Evolutionary conservation across 495 filamentous ascomycete genomes (phyloP).

Genomic region (Pseudomonodictys pantanalensis): DNA sequence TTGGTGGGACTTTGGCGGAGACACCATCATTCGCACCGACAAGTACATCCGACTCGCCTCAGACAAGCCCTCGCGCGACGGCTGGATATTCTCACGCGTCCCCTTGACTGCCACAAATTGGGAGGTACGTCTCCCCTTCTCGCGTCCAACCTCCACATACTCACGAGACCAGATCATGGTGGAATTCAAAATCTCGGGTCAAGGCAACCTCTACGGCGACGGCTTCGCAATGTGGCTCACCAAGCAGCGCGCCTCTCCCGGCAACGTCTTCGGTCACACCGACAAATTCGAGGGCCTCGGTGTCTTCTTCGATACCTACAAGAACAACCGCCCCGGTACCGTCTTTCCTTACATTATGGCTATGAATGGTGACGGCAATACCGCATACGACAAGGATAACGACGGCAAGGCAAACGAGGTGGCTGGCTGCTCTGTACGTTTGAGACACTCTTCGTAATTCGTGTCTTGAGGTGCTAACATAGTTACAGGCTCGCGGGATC

Average conservation of each 20-base stretch:
- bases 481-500: conserved; percentile 73
- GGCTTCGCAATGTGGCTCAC: conserved; percentile 99
- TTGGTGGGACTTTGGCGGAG: conserved; percentile 99
- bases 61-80: conserved; percentile 82
- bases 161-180: conserved; percentile 68
- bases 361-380: conserved; percentile 91
- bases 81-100: conserved; percentile 90
- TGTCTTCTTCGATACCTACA: conserved; percentile 98
- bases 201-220: conserved; percentile 87
- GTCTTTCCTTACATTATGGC: conserved; percentile 99
- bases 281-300: conserved; percentile 95
- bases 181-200: conserved; percentile 85
- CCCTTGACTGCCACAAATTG: conserved; percentile 98
- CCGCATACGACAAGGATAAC: conserved; percentile 85
- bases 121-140: conserved; percentile 60
- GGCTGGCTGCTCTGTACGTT: conserved; percentile 79
- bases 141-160: background rate
- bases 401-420: conserved; percentile 93
- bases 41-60: conserved; percentile 92
- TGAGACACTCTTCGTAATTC: background rate
- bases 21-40: conserved; percentile 90
- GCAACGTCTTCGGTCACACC: conserved; percentile 81
- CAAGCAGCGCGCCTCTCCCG: conserved; percentile 76
- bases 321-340: conserved; percentile 95
- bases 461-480: background rate